A percentile compares a stretch with the other conserved stretches of the same genome.
phyloP scores from a whole-genome alignment of 2,329 filamentous ascomycete genomes.

The Alternaria arborescens region DNA sequence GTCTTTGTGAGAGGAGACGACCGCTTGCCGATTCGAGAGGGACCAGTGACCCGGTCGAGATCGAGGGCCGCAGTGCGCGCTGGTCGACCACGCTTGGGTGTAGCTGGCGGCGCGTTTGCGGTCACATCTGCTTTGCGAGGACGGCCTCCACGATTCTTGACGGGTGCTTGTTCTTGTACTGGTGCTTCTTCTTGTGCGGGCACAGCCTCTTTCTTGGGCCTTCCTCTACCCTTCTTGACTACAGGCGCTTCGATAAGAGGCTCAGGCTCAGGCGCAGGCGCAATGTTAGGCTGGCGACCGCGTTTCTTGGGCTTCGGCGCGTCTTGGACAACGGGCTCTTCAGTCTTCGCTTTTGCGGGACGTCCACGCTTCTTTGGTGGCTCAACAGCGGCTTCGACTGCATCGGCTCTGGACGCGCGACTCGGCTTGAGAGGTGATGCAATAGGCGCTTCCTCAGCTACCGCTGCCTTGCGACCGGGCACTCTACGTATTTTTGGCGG shows the following conservation, averaged over 20 bases:
- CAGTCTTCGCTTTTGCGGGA: slow-evolving; percentile 20
- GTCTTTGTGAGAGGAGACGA: slow-evolving; percentile 17
- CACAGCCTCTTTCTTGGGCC: slow-evolving; percentile 11
- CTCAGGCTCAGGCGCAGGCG: slow-evolving; percentile 2
- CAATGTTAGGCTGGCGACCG: slow-evolving; percentile 21
- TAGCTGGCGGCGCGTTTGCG: slow-evolving; percentile 6
- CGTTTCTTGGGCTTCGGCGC: slow-evolving; percentile 21
- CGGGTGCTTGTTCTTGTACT: slow-evolving; percentile 2
- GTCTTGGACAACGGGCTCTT: slow-evolving; percentile 16
- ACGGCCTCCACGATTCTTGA: slow-evolving; percentile 24
- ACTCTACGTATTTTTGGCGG: slow-evolving; percentile 21
- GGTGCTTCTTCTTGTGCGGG: slow-evolving; percentile 3
- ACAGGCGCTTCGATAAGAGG: slow-evolving; percentile 5
- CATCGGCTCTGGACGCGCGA: slow-evolving; percentile 23
- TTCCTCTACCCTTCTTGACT: slow-evolving; percentile 20
- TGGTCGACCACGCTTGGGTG: slow-evolving; percentile 28
- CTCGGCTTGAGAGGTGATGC: slow-evolving; percentile 26
- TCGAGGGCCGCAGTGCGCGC: slow-evolving; percentile 16
- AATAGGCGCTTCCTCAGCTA: slow-evolving; percentile 10
- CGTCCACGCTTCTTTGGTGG: slow-evolving; percentile 35
- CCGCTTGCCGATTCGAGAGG: slow-evolving; percentile 35
- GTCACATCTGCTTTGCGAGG: slow-evolving; percentile 11
- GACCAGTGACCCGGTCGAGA: slow-evolving; percentile 27
- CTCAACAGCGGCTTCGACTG: slow-evolving; percentile 7
- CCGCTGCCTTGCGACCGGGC: slow-evolving; percentile 22